Base-by-base conservation (phyloP, 768 basidiomycete species). In the Rhizopogon vinicolor region DNA sequence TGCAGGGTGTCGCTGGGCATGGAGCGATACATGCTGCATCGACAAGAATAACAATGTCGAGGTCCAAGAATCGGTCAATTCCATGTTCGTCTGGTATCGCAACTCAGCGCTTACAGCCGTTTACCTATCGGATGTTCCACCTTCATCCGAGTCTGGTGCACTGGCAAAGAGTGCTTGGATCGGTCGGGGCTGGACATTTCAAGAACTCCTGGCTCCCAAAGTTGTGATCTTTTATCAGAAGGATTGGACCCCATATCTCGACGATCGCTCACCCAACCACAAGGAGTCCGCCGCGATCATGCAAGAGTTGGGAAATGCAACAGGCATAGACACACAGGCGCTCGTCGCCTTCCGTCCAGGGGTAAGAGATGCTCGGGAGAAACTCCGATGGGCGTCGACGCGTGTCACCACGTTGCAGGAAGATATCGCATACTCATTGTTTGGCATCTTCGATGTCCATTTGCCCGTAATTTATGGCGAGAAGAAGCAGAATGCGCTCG, bases 61-160 rank as follows among this genome's bases (percentile, higher is more conserved):
- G 18, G 64, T 68, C 44, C 62, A 65, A 54, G 63, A 68, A 50
- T 65, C 68, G 29, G 62, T 68, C 53, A 55, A 59, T 14, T 66
- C 68, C 51, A 68, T 68, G 67, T 68, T 69, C 58, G 54, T 31
- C 33, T 68, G 68, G 68, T 68, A 68, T 33, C 52, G 62, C 5
- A 59, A 64, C 4, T 63, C 68, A 28, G 57, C 57, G 19, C 45
- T 67, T 31, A 68, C 65, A 19, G 46, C 65, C 55, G 44, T 67
- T 18, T 65, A 68, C 25, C 55, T 68, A 40, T 53, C 55, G 28
- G 65, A 65, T 13, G 62, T 63, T 14, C 18, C 3, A 19, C 59
- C 57, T 13, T 46, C 59, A 16, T 61, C 58, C 18, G n/a, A 28
- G 48, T 13, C 51, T n/a, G 62, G 59, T 45, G 58, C 51, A 53